Evolutionary conservation across 768 basidiomycete genomes (phyloP), one percentile per base, ranked within the genome.

Genomic region (Thelephora ganbajun): DNA sequence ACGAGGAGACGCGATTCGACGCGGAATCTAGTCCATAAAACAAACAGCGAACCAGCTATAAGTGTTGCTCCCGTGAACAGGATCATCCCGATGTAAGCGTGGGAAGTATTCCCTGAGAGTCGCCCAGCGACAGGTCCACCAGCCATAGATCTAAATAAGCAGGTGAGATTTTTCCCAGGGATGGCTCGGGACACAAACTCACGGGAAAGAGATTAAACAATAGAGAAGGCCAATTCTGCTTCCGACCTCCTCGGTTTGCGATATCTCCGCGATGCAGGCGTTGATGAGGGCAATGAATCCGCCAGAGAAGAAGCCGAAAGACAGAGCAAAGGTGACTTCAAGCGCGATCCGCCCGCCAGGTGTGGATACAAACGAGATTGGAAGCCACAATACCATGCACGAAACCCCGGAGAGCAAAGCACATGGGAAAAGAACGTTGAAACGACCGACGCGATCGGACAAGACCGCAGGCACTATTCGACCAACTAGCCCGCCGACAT

Each of bases 261-360:
- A 79, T 46, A 83, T 79, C 54, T 79, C 76, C 18, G 71, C 78
- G 19, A 85, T 70, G 54, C 80, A 83, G 0, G 81, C 80, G 11
- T 73, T 78, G 51, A 84, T 61, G 35, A 83, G 69, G 34, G 79
- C 75, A 43, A 81, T 76, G 61, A 83, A 78, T 9, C 79, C 77
- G 4, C 83, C 82, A 0, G 76, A 79, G 44, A 74, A 67, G 64
- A 83, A 72, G 0, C 83, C 83, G 54, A 78, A 85, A 0, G 71
- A 35, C 1, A 64, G 65, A 1, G 79, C 70, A 47, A 82, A 83
- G 13, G 69, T 49, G 54, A 73, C 66, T 35, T 81, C 58, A 39
- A 65, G 51, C 6, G 57, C 59, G 11, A 18, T 41, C 14, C 16
- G 39, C 39, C 22, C 39, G 2, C 39, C 39, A 7, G 39, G 14